A percentile compares a stretch with the other conserved stretches of the same genome.
phyloP scores from a whole-genome alignment of 169 alveolate genomes.

The Eimeria acervulina region DNA sequence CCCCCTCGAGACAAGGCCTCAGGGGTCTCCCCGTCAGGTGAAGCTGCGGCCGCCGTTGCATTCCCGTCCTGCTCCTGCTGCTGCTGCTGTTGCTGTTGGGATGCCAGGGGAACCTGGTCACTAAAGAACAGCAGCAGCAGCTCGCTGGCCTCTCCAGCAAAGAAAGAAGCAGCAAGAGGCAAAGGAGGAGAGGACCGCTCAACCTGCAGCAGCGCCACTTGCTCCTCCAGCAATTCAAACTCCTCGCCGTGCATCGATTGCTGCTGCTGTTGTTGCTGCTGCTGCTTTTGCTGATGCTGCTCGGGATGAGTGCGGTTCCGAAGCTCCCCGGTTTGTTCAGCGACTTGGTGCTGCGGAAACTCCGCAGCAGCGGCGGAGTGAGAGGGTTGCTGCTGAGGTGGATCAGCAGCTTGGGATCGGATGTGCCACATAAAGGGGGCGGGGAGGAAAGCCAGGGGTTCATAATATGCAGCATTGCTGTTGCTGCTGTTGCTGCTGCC shows the following conservation, averaged over 20 bases:
- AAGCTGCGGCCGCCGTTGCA: constrained; percentile 7
- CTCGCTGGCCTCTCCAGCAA: constrained; percentile 59
- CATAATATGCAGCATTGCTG: constrained; percentile 12
- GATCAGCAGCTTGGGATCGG: constrained; percentile 11
- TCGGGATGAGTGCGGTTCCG: constrained; percentile 1
- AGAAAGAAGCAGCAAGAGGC: constrained; percentile 28
- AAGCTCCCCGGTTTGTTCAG: background rate
- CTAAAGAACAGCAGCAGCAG: constrained; percentile 57
- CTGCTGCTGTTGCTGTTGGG: constrained; percentile 50
- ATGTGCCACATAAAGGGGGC: constrained; percentile 40
- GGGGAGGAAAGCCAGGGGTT: constrained; percentile 46
- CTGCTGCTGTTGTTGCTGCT: background rate
- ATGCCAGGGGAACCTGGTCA: background rate
- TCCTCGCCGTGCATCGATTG: background rate
- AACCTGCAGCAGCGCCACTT: constrained; percentile 62
- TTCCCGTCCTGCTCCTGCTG: constrained; percentile 34
- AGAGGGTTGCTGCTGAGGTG: constrained; percentile 5
- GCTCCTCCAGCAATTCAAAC: constrained; percentile 4
- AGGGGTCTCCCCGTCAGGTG: constrained; percentile 1
- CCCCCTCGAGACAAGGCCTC: background rate
- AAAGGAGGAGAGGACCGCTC: background rate
- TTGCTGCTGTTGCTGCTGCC: constrained; percentile 23
- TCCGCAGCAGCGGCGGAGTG: background rate
- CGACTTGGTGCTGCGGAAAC: background rate
- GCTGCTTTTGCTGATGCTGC: too few species aligned